Percentiles rank a stretch among this genome's conserved stretches.
Conservation (phyloP, 139 green algal species). For the Chlorella sorokiniana region DNA sequence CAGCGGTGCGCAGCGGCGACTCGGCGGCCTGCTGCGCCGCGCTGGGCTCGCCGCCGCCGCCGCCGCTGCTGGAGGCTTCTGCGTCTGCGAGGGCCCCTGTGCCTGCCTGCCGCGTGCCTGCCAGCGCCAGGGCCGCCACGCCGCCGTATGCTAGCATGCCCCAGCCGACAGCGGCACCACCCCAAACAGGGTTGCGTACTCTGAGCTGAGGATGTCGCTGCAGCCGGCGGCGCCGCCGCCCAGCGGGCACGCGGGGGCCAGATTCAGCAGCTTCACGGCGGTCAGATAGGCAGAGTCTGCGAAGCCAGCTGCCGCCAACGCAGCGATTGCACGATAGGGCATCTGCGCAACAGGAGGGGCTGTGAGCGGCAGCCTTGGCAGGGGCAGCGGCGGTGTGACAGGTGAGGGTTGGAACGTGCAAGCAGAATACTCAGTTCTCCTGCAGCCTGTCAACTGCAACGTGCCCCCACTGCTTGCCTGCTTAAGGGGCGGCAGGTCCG, state of each 20-base stretch:
- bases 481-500: neutral
- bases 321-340: conserved; percentile 43
- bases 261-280: conserved; percentile 66
- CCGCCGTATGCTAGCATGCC: conserved; percentile 69
- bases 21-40: neutral
- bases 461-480: neutral
- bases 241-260: conserved; percentile 66
- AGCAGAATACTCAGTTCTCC: neutral
- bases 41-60: neutral
- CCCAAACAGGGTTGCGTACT: conserved; percentile 75
- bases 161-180: conserved; percentile 70
- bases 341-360: neutral
- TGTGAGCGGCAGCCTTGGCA: neutral
- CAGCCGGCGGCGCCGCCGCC: conserved; percentile 55
- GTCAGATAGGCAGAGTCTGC: conserved; percentile 87
- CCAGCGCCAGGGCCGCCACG: conserved; percentile 51
- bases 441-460: neutral
- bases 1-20: conserved; percentile 6
- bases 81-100: neutral
- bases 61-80: neutral
- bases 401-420: neutral
- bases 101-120: conserved; percentile 3
- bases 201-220: conserved; percentile 71
- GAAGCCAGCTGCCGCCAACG: conserved; percentile 55
- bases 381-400: neutral